A percentile compares a stretch with the other conserved stretches of the same genome.
These are phyloP conservation scores for Candida ipomoeae DNA, from an alignment of 805 yeast genomes.

Conservation along the genomic window DNA sequence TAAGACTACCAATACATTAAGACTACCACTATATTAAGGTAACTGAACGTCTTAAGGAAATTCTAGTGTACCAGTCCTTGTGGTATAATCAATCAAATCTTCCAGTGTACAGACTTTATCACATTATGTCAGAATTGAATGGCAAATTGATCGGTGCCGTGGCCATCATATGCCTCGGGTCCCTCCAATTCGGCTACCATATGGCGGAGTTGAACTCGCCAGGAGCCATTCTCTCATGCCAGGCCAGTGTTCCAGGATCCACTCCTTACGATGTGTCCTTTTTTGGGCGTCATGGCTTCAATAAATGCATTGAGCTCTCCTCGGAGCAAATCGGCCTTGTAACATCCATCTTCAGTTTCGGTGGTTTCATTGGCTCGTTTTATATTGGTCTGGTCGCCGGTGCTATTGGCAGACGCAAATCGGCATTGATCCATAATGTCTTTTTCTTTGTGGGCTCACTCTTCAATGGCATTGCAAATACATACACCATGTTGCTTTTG, in stretches of 20 bases:
- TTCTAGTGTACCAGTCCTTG: too few species aligned
- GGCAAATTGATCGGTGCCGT: slow-evolving; percentile 40
- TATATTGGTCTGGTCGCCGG: slow-evolving; percentile 65
- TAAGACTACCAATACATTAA: too few species aligned
- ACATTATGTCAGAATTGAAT: slow-evolving; percentile 15
- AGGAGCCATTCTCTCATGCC: slow-evolving; percentile 62
- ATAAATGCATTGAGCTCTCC: slow-evolving; percentile 55
- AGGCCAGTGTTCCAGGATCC: slow-evolving; percentile 25
- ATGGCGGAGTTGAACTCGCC: slow-evolving; percentile 95
- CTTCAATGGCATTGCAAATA: slow-evolving; percentile 49
- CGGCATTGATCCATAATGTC: slow-evolving; percentile 49
- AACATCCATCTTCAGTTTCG: slow-evolving; percentile 76
- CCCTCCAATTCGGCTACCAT: slow-evolving; percentile 91
- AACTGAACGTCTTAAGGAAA: too few species aligned
- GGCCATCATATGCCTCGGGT: slow-evolving; percentile 64
- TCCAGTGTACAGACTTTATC: too few species aligned
- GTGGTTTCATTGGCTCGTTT: slow-evolving; percentile 75
- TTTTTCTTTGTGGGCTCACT: slow-evolving; percentile 60
- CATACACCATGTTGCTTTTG: slow-evolving; percentile 40
- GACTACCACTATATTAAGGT: too few species aligned
- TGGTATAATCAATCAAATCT: too few species aligned
- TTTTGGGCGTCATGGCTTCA: slow-evolving; percentile 38
- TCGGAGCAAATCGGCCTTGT: slow-evolving; percentile 63
- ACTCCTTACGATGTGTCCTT: slow-evolving; percentile 33
- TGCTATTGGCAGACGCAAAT: slow-evolving; percentile 55